Conservation (phyloP, 768 basidiomycete species). For the Psilocybe cubensis region DNA sequence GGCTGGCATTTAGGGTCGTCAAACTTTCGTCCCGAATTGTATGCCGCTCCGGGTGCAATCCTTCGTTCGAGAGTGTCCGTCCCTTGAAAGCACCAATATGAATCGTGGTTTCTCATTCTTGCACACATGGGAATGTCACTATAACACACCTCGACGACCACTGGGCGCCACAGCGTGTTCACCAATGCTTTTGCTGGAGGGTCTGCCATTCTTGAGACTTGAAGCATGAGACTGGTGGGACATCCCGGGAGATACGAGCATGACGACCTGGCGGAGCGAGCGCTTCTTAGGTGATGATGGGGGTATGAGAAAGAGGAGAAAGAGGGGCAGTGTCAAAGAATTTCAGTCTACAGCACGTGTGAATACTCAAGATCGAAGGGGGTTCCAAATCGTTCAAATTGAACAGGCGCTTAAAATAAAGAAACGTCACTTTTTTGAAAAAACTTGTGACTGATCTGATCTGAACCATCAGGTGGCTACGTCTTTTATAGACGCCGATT, state of each 20-base stretch:
- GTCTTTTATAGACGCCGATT: conserved; percentile 6
- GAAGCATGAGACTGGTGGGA: conserved; percentile 2
- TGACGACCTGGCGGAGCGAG: conserved; percentile 9
- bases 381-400: background rate
- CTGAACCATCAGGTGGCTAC: conserved; percentile 5
- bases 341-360: conserved; percentile 9
- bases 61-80: conserved; percentile 29
- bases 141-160: conserved; percentile 22
- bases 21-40: conserved; percentile 27
- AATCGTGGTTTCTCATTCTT: background rate
- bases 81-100: conserved; percentile 11
- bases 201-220: conserved; percentile 8
- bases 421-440: background rate
- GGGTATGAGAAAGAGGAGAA: conserved; percentile 9
- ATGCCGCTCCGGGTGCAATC: conserved; percentile 29
- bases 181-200: background rate
- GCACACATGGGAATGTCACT: background rate
- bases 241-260: conserved; percentile 11
- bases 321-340: background rate
- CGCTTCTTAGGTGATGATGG: conserved; percentile 22
- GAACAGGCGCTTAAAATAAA: conserved; percentile 15
- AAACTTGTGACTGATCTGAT: background rate
- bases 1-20: conserved; percentile 28
- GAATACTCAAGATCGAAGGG: background rate
- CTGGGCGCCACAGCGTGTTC: conserved; percentile 20